Conservation (phyloP, 2,329 filamentous ascomycete genomes). For the Aspergillus terreus region DNA sequence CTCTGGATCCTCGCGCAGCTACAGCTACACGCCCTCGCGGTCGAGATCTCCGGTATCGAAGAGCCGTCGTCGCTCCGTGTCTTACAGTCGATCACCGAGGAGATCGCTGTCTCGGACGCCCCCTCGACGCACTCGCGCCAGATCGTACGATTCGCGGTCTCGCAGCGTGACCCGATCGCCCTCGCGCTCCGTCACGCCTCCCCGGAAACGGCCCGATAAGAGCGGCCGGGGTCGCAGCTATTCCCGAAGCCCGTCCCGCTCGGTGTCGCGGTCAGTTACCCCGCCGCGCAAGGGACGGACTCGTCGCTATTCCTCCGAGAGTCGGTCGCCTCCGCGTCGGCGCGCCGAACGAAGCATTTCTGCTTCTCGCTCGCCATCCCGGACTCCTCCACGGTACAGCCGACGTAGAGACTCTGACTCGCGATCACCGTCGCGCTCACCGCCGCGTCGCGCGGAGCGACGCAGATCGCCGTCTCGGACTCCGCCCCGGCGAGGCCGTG, state of each 20-base stretch:
- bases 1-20: conserved; percentile 29
- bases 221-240: conserved; percentile 25
- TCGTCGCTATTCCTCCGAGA: conserved; percentile 24
- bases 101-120: conserved; percentile 28
- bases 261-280: conserved; percentile 20
- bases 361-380: not conserved
- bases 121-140: conserved; percentile 21
- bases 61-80: conserved; percentile 27
- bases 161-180: conserved; percentile 26
- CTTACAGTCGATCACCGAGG: conserved; percentile 29
- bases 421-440: conserved; percentile 17
- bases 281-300: conserved; percentile 23
- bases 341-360: not conserved
- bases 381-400: not conserved
- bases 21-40: conserved; percentile 33
- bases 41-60: conserved; percentile 33
- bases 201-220: conserved; percentile 16
- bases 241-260: conserved; percentile 26
- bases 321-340: conserved; percentile 20
- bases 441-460: conserved; percentile 10
- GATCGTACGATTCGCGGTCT: conserved; percentile 25
- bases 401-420: conserved; percentile 3
- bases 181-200: conserved; percentile 33
- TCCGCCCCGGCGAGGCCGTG: conserved; percentile 16
- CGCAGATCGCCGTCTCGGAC: conserved; percentile 13